Evolutionary conservation across 352 stramenopile species (phyloP).

Genomic region (Pythium monospermum): DNA sequence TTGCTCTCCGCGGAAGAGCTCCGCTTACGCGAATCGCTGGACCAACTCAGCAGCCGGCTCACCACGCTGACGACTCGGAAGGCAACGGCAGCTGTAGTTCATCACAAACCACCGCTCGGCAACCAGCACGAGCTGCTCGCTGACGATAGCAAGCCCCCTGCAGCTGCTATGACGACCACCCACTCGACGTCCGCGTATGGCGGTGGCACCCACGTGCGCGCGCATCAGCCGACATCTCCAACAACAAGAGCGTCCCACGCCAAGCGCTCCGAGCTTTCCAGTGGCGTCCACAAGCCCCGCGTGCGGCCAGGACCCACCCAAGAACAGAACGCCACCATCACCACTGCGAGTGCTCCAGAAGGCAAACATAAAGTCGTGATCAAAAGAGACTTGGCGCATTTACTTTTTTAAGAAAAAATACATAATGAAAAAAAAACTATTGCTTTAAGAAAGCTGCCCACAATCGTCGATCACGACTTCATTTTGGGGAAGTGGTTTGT

Average conservation of each 20-base stretch:
- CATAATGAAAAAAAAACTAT: background rate
- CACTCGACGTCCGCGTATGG: constrained; percentile 35
- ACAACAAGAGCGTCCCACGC: constrained; percentile 29
- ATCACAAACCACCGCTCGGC: no score
- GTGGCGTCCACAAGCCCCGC: constrained; percentile 45
- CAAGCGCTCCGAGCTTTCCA: constrained; percentile 47
- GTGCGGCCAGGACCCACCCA: constrained; percentile 35
- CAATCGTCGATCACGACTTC: constrained; percentile 65
- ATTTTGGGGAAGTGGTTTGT: constrained; percentile 42
- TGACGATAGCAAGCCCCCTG: constrained; percentile 20
- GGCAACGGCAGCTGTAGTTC: no score
- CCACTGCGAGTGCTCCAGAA: constrained; percentile 20
- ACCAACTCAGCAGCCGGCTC: constrained; percentile 43
- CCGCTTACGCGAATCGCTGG: constrained; percentile 45
- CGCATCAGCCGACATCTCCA: constrained; percentile 29
- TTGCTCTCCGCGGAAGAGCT: constrained; percentile 36
- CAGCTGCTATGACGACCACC: no score
- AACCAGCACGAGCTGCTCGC: background rate
- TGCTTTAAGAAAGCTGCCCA: constrained; percentile 35
- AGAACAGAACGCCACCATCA: constrained; percentile 17
- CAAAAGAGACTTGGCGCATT: constrained; percentile 56
- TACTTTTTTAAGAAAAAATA: constrained; percentile 37
- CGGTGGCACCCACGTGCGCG: constrained; percentile 32
- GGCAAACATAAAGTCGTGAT: constrained; percentile 57
- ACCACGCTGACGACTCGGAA: constrained; percentile 1